phyloP scores from a whole-genome alignment of 345 rosid species.

The Gossypium longicalyx region DNA sequence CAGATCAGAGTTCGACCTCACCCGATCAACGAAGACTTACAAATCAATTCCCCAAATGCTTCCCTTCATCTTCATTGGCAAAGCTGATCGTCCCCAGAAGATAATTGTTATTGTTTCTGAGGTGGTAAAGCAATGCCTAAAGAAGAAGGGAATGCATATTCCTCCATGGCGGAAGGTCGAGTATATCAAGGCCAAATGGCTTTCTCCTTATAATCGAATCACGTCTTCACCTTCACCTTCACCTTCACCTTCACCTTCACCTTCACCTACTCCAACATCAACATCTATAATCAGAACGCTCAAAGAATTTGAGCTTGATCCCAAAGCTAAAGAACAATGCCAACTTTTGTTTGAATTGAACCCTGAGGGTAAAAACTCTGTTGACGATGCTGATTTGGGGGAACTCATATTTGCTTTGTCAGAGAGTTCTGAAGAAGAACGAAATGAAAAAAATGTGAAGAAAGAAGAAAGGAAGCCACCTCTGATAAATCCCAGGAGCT shows the following conservation, averaged over 20 bases:
- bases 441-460: constrained; percentile 21
- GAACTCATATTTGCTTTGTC: constrained; percentile 25
- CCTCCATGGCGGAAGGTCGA: constrained; percentile 90
- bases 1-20: constrained; percentile 81
- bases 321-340: constrained; percentile 18
- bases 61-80: constrained; percentile 73
- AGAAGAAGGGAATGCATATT: constrained; percentile 82
- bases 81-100: constrained; percentile 59
- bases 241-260: background rate
- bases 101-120: constrained; percentile 57
- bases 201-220: constrained; percentile 45
- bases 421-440: constrained; percentile 25
- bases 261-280: background rate
- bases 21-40: constrained; percentile 73
- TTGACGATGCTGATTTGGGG: constrained; percentile 14
- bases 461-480: constrained; percentile 38
- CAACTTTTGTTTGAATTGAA: constrained; percentile 7
- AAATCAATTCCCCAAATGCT: constrained; percentile 63
- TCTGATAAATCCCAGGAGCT: constrained; percentile 40
- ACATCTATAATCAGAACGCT: background rate
- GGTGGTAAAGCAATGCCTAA: constrained; percentile 74
- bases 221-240: background rate
- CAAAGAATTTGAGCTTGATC: background rate
- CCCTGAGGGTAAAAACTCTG: constrained; percentile 5
- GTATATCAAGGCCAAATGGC: constrained; percentile 84